Evolutionary conservation across 164 flowering plant species (phyloP).

Genomic region (Platanus orientalis): DNA sequence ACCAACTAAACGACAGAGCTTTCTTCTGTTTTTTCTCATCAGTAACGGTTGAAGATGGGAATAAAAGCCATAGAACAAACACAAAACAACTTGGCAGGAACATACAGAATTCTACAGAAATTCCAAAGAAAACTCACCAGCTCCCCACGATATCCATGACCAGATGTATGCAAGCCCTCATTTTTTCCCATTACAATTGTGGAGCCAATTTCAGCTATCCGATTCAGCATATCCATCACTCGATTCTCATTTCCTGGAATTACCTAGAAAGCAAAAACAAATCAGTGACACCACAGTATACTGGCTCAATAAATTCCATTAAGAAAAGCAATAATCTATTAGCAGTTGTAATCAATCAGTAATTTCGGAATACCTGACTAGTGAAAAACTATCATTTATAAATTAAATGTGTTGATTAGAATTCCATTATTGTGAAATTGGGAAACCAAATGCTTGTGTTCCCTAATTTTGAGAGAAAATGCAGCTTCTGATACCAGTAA

Average conservation of each 20-base stretch:
- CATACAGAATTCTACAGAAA: neutral
- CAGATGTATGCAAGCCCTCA: conserved; percentile 89
- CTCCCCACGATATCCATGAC: conserved; percentile 94
- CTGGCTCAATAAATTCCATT: neutral
- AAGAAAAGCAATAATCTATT: neutral
- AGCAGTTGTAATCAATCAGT: neutral
- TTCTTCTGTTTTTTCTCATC: neutral
- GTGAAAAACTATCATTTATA: neutral
- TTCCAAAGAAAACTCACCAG: conserved; percentile 42
- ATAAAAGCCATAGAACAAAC: neutral
- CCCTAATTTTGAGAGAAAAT: no score
- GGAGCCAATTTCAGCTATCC: conserved; percentile 90
- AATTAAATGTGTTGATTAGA: neutral
- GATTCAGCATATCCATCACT: conserved; percentile 96
- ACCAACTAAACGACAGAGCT: neutral
- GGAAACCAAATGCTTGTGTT: neutral
- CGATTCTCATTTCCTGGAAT: conserved; percentile 97
- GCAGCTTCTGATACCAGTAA: no score
- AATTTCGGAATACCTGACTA: no score
- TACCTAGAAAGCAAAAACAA: conserved; percentile 42
- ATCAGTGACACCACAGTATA: neutral
- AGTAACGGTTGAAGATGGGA: neutral
- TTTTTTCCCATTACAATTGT: conserved; percentile 88
- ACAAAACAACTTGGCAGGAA: neutral
- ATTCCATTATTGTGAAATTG: neutral